These are phyloP conservation scores for Stylonectria norvegica DNA, from an alignment of 2,329 filamentous ascomycete genomes.

Conservation along the genomic window DNA sequence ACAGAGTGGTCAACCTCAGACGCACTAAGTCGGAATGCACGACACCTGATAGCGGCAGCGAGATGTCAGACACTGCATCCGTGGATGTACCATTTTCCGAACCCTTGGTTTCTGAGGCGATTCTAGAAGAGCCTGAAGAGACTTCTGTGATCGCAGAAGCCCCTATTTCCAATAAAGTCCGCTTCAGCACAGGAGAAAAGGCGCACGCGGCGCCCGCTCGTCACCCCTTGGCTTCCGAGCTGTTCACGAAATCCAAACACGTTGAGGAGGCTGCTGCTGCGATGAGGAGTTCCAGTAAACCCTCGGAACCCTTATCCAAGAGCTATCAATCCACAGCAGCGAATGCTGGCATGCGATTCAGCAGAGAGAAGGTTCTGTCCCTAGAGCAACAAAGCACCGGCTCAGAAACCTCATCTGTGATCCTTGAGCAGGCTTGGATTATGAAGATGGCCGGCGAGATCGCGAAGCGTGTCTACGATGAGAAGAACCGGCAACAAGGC, in stretches of 20 bases:
- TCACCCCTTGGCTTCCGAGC: conserved; percentile 25
- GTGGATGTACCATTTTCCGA: conserved; percentile 60
- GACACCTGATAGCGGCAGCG: conserved; percentile 48
- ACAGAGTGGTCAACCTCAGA: conserved; percentile 76
- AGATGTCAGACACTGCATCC: conserved; percentile 52
- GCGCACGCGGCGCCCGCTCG: conserved; percentile 3
- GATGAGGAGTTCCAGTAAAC: conserved; percentile 16
- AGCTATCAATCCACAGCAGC: conserved; percentile 16
- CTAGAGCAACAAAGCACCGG: conserved; percentile 31
- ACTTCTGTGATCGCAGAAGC: conserved; percentile 34
- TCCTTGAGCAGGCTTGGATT: conserved; percentile 80
- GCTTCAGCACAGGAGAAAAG: conserved; percentile 34
- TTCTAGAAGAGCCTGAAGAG: conserved; percentile 58
- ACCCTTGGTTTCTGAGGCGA: conserved; percentile 52
- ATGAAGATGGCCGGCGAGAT: conserved; percentile 94
- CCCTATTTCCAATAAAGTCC: conserved; percentile 37
- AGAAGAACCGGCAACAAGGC: conserved; percentile 57
- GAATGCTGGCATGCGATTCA: conserved; percentile 15
- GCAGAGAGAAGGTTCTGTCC: conserved; percentile 29
- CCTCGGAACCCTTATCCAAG: conserved; percentile 13
- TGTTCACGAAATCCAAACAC: conserved; percentile 19
- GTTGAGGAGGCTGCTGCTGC: conserved; percentile 24
- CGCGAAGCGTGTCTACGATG: conserved; percentile 79
- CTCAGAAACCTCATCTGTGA: conserved; percentile 54
- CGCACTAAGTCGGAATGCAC: conserved; percentile 54